phyloP scores from a whole-genome alignment of 257 asterid genomes.

The Salvia hispanica region DNA sequence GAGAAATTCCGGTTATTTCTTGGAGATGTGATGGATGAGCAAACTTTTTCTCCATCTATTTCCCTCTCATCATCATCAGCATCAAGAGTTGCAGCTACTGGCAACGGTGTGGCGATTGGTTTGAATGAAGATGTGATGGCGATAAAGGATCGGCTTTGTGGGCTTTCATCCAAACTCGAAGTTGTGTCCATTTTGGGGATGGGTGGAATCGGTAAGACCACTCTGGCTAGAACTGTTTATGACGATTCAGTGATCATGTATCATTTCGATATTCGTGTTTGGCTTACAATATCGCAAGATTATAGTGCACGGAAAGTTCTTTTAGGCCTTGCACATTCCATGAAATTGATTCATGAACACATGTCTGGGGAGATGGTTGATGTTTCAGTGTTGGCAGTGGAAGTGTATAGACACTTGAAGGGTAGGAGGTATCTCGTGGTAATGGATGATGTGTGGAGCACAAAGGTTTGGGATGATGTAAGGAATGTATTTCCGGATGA shows the following conservation, averaged over 20 bases:
- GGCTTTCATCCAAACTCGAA: conserved; percentile 15
- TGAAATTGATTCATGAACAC: too few species aligned
- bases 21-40: not conserved
- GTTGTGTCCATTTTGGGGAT: conserved; percentile 14
- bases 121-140: not conserved
- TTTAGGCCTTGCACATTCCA: not conserved
- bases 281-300: not conserved
- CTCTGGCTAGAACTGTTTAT: not conserved
- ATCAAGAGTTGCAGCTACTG: not conserved
- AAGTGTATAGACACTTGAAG: not conserved
- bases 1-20: not conserved
- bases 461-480: conserved; percentile 8
- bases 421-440: not conserved
- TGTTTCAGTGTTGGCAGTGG: not conserved
- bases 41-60: not conserved
- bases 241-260: not conserved
- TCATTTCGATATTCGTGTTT: not conserved
- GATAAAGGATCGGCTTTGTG: conserved; percentile 21
- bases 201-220: not conserved
- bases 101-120: not conserved
- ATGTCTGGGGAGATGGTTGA: not conserved
- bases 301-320: not conserved
- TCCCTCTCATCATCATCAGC: not conserved
- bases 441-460: not conserved
- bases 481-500: not conserved